Evolutionary conservation across 345 rosid genomes (phyloP), one percentile per base, ranked within the genome.

Genomic region (Microcos paniculata): DNA sequence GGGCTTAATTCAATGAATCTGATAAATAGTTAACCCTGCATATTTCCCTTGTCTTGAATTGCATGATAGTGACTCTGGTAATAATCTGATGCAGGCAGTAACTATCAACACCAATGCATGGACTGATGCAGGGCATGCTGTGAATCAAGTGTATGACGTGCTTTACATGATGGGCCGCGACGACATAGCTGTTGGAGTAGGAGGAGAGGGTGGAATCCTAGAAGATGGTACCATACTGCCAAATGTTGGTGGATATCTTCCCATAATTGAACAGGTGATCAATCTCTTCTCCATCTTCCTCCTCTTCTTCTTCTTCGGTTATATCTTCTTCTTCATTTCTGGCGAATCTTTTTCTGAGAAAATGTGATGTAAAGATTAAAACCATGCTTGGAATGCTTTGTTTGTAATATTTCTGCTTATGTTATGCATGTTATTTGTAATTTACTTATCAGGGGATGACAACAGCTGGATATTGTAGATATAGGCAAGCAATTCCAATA

Each of bases 131-230:
- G 98, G 98, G 58, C 98, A 94, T 70, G 82, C 89, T n/a, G 92
- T 90, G 88, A 91, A 92, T 77, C 97, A 94, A 12, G 66, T 92
- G 2, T 92, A 94, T 68, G 98, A 94, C 85, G 24, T 94, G n/a
- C 88, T 94, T 71, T 91, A 90, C 87, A 94, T 94, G 98, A 94
- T 94, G 98, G 90, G 59, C 35, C 95, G 98, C 0, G 93, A 95
- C 14, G 94, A 92, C 71, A 79, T 94, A 16, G 51, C 92, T 0
- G 92, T 95, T 21, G 99, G 98, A 38, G 90, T 92, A 2, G 99
- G 99, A 51, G 99, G 98, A 2, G 98, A 95, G 45, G 99, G 98
- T 71, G 96, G 92, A 19, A 85, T 95, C n/a, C 81, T 80, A 6
- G 84, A 80, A 28, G 84, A 91, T 61, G 94, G 99, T 13, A 86